Conservation (phyloP, 768 basidiomycete species). For the Gelatoporia subvermispora region DNA sequence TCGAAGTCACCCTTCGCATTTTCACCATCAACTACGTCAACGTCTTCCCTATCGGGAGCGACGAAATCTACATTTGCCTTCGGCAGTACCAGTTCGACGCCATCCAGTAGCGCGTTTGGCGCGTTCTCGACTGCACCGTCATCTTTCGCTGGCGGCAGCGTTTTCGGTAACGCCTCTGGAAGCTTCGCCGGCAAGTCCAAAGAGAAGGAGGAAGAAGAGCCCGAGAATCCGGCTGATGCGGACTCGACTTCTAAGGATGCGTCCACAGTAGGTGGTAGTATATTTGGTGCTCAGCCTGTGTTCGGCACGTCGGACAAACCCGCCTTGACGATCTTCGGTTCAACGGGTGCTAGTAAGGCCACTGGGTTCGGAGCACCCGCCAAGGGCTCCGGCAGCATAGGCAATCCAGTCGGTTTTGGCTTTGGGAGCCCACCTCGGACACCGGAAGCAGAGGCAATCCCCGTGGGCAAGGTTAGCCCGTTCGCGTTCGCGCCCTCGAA, state of each 20-base stretch:
- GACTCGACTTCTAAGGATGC: slow-evolving; percentile 1
- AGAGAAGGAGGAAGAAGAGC: slow-evolving; percentile 10
- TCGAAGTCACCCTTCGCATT: slow-evolving; percentile 29
- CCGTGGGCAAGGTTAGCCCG: slow-evolving; percentile 7
- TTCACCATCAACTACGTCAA: slow-evolving; percentile 7
- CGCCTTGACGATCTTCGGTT: background rate
- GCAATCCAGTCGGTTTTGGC: slow-evolving; percentile 61
- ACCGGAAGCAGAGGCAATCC: slow-evolving; percentile 15
- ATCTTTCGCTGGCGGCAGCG: slow-evolving; percentile 6
- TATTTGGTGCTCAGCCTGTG: slow-evolving; percentile 9
- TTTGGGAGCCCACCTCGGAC: slow-evolving; percentile 41
- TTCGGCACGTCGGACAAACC: slow-evolving; percentile 12
- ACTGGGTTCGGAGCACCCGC: slow-evolving; percentile 19
- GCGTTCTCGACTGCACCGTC: slow-evolving; percentile 2
- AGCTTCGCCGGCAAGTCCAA: too few species aligned
- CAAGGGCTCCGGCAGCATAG: slow-evolving; percentile 40
- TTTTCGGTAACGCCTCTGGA: too few species aligned
- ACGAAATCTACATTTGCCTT: background rate
- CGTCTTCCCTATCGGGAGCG: background rate
- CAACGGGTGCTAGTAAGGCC: slow-evolving; percentile 11
- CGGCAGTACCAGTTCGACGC: background rate
- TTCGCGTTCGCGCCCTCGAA: slow-evolving; percentile 10
- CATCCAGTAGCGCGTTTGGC: slow-evolving; percentile 3
- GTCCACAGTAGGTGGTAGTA: slow-evolving; percentile 3
- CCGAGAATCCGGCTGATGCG: background rate